Evolutionary conservation across 2,329 filamentous ascomycete genomes (phyloP).

Genomic region (Microdochium trichocladiopsis): DNA sequence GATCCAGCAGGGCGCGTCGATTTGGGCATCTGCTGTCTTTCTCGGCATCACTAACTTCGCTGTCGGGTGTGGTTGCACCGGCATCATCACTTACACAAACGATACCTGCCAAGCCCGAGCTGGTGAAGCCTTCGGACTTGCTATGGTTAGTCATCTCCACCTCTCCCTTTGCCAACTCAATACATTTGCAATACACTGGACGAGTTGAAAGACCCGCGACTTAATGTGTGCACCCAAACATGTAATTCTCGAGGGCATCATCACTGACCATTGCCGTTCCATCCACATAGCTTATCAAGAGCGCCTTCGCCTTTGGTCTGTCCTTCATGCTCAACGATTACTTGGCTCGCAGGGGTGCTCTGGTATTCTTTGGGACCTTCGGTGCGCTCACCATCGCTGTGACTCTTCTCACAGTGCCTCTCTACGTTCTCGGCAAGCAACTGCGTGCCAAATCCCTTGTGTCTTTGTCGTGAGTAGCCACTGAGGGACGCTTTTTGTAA

Average conservation of each 20-base stretch:
- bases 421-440: conserved; percentile 1
- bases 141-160: background rate
- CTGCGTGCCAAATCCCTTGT: background rate
- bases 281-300: too few relatives aligned
- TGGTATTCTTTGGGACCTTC: background rate
- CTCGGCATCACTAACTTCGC: background rate
- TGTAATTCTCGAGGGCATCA: too few relatives aligned
- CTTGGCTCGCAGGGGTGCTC: background rate
- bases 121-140: background rate
- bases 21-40: background rate
- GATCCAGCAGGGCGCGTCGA: background rate
- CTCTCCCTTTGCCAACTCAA: too few relatives aligned
- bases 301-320: background rate
- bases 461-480: background rate
- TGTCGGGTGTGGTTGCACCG: background rate
- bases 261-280: too few relatives aligned
- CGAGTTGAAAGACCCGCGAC: too few relatives aligned
- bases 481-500: too few relatives aligned
- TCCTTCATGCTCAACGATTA: background rate
- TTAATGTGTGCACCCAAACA: too few relatives aligned
- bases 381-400: conserved; percentile 1
- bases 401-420: conserved; percentile 4
- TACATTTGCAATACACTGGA: too few relatives aligned
- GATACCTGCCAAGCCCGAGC: background rate
- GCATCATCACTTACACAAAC: background rate